Conservation (phyloP, 2,329 filamentous ascomycete species). For the Magnaporthiopsis poae region DNA sequence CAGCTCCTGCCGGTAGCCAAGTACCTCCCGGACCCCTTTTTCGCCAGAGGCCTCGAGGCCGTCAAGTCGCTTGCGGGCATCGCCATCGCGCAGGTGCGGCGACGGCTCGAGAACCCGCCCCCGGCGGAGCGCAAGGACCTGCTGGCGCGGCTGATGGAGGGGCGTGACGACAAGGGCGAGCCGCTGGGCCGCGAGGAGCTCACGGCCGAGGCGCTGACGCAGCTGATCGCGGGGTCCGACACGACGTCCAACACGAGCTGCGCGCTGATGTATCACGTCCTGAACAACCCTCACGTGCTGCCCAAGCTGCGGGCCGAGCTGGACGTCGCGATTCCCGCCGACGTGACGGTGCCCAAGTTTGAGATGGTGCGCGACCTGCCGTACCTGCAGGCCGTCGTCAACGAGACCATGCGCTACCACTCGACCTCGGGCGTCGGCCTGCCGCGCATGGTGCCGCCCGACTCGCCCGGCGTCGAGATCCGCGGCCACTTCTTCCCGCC, state of each 20-base stretch:
- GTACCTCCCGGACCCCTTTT: conserved; percentile 75
- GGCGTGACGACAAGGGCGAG: conserved; percentile 68
- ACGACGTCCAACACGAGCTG: conserved; percentile 74
- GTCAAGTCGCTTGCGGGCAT: conserved; percentile 79
- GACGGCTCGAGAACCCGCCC: conserved; percentile 60
- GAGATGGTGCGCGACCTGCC: conserved; percentile 64
- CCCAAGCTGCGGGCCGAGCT: conserved; percentile 65
- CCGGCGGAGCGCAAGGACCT: conserved; percentile 64
- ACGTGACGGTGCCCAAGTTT: conserved; percentile 56
- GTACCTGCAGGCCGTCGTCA: conserved; percentile 17
- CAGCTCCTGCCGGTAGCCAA: conserved; percentile 68
- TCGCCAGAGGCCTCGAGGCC: conserved; percentile 61
- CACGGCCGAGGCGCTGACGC: conserved; percentile 79
- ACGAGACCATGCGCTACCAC: conserved; percentile 78
- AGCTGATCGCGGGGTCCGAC: conserved; percentile 72
- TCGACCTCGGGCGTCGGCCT: conserved; percentile 78
- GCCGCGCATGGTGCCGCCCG: conserved; percentile 60
- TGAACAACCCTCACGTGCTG: conserved; percentile 60
- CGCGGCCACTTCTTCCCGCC: conserved; percentile 59
- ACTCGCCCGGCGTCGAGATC: conserved; percentile 54
- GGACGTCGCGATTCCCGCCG: conserved; percentile 55
- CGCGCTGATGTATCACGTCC: conserved; percentile 69
- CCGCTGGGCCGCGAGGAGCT: conserved; percentile 69
- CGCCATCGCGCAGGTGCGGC: conserved; percentile 70
- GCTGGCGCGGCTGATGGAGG: conserved; percentile 74